phyloP scores from a whole-genome alignment of 2,329 filamentous ascomycete genomes.

The Trichoderma koningiopsis region DNA sequence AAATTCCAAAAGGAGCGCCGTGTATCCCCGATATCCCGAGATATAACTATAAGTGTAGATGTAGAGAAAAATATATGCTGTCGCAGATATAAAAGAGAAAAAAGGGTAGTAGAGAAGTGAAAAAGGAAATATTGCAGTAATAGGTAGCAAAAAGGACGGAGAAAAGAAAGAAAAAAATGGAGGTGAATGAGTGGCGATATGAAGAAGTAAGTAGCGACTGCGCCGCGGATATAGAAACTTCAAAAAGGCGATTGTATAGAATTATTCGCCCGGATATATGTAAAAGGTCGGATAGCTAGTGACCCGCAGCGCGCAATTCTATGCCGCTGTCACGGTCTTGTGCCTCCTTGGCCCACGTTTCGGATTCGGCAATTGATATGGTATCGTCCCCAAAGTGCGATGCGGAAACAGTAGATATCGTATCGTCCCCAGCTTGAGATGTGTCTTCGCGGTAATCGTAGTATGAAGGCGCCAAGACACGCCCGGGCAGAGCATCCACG shows the following conservation, averaged over 20 bases:
- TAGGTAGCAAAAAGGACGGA: conserved; percentile 2
- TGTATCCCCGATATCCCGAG: conserved; percentile 23
- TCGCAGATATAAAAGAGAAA: conserved; percentile 19
- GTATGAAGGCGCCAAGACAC: conserved; percentile 70
- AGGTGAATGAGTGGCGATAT: conserved; percentile 22
- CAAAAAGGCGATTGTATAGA: not conserved
- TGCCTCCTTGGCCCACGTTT: conserved; percentile 42
- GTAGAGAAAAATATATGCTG: conserved; percentile 18
- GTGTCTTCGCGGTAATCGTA: conserved; percentile 53
- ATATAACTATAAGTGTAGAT: conserved; percentile 19
- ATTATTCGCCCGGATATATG: not conserved
- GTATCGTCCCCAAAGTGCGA: conserved; percentile 27
- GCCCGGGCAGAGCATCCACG: conserved; percentile 67
- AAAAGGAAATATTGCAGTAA: conserved; percentile 10
- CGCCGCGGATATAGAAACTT: not conserved
- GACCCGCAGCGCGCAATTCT: conserved; percentile 48
- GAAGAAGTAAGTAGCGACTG: not conserved
- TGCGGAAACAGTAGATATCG: conserved; percentile 31
- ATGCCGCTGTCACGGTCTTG: conserved; percentile 58
- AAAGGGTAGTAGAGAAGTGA: conserved; percentile 1
- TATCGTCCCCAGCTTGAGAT: conserved; percentile 29
- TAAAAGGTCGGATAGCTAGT: conserved; percentile 31
- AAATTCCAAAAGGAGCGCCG: conserved; percentile 25
- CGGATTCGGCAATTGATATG: conserved; percentile 31
- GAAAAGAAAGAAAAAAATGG: not conserved